Percentiles rank a stretch among this genome's conserved stretches.
These are phyloP conservation scores for Hirsutella thompsonii DNA, from an alignment of 2,329 filamentous ascomycete species.

Conservation along the genomic window DNA sequence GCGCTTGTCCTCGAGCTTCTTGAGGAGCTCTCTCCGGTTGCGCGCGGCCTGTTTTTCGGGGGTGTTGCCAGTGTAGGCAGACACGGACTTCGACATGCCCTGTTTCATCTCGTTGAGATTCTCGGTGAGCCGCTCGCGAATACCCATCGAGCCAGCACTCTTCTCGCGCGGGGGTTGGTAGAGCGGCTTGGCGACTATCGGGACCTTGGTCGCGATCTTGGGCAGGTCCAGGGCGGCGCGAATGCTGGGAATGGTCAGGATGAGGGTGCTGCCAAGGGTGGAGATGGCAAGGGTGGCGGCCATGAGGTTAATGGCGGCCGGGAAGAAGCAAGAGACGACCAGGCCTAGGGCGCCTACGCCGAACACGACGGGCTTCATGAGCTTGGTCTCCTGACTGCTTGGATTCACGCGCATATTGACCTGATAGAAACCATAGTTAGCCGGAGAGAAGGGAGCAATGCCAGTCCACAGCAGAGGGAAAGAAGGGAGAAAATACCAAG, in stretches of 20 bases:
- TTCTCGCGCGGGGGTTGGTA: not conserved
- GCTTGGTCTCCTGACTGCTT: slow-evolving; percentile 15
- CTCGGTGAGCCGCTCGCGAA: slow-evolving; percentile 18
- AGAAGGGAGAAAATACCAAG: slow-evolving; percentile 22
- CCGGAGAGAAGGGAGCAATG: too few relatives aligned
- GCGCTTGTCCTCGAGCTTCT: slow-evolving; percentile 21
- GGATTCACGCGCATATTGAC: slow-evolving; percentile 21
- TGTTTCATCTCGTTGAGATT: slow-evolving; percentile 24
- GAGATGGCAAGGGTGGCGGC: slow-evolving; percentile 25
- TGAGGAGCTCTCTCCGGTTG: slow-evolving; percentile 19
- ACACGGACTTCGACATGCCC: slow-evolving; percentile 19
- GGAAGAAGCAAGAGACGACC: slow-evolving; percentile 31
- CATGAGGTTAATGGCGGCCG: slow-evolving; percentile 36
- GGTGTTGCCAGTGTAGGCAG: slow-evolving; percentile 21
- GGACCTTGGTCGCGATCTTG: slow-evolving; percentile 5
- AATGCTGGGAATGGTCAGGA: too few relatives aligned
- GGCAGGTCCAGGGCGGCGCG: slow-evolving; percentile 24
- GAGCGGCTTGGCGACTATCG: not conserved
- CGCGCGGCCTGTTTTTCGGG: slow-evolving; percentile 19
- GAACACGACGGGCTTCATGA: slow-evolving; percentile 28
- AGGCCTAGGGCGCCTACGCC: slow-evolving; percentile 30
- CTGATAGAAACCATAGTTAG: slow-evolving; percentile 8
- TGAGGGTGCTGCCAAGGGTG: slow-evolving; percentile 26
- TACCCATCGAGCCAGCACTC: slow-evolving; percentile 16
- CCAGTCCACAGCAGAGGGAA: not conserved